These are phyloP conservation scores for Medicago ruthenica DNA, from an alignment of 306 rosid genomes.

Conservation along the genomic window DNA sequence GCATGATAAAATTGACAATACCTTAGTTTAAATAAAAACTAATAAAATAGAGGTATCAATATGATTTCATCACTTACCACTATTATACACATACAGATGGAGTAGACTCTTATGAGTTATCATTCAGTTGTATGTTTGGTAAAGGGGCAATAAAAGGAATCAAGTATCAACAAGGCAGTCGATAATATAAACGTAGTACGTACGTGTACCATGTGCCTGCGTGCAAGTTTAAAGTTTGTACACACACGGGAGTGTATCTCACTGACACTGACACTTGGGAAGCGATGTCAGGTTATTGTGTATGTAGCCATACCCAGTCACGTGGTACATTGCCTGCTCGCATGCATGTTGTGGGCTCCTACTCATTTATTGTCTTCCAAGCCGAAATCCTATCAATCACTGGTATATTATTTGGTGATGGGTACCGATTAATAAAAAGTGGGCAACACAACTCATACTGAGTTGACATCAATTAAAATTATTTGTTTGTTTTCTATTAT, in stretches of 20 bases:
- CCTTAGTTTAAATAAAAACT: no score
- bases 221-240: neutral
- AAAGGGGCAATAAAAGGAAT: neutral
- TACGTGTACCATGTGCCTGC: slow-evolving; percentile 2
- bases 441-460: no score
- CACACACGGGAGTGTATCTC: neutral
- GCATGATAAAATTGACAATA: no score
- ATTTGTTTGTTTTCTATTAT: no score
- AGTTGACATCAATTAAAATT: no score
- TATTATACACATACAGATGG: no score
- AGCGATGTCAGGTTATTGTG: slow-evolving; percentile 5
- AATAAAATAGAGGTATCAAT: no score
- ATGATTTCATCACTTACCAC: no score
- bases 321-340: neutral
- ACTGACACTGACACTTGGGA: neutral
- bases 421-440: no score
- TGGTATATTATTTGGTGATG: no score
- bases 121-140: neutral
- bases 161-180: neutral
- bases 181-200: neutral
- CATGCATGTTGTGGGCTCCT: slow-evolving; percentile 8
- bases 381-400: neutral
- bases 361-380: neutral
- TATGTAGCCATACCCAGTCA: slow-evolving; percentile 1
- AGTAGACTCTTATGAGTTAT: no score